Evolutionary conservation across 176 grass and related monocot genomes (phyloP), one percentile per base, ranked within the genome.

Genomic region (Avena atlantica): DNA sequence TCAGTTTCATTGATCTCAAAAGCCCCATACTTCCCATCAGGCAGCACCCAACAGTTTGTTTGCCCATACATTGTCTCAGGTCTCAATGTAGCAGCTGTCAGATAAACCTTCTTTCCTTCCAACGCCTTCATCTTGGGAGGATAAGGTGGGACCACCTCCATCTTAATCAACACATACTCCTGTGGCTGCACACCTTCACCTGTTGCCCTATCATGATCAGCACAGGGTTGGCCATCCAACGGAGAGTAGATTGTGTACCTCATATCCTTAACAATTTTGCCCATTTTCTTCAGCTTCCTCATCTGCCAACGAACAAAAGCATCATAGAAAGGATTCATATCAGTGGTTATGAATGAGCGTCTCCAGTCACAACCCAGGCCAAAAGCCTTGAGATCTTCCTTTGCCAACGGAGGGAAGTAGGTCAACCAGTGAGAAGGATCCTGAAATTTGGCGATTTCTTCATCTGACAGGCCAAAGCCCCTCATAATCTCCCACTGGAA

Each of bases 11-110:
- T 97, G 74, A 94, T 91, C 88, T 97, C 94, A 87, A 42, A 42
- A 42, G 37, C 37, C 5, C 37, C 37, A 42, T 42, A 42, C 37
- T 42, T 42, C 37, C 37, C 92, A 64, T 97, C 94, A 69, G 92
- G 94, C 78, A 92, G 75, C 9, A 97, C 94, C 92, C 94, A 97
- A 57, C 90, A 93, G 73, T 97, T 94, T 71, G 94, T 94, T 50
- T 93, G 92, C 31, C 94, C 91, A 72, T 97, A 97, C 94, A 97
- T 92, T 0, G 90, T 97, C 80, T 97, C 92, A 85, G 92, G 92
- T 76, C 94, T 92, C 44, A 97, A 75, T 65, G 94, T 97, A 57
- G 92, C 94, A 69, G 92, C 94, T 62, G 90, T 92, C 77, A 97
- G 75, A 69, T 87, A 97, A 10, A 97, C 92, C 8, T 92, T 97